phyloP scores from a whole-genome alignment of 2,329 filamentous ascomycete species.

The Zymoseptoria passerinii region DNA sequence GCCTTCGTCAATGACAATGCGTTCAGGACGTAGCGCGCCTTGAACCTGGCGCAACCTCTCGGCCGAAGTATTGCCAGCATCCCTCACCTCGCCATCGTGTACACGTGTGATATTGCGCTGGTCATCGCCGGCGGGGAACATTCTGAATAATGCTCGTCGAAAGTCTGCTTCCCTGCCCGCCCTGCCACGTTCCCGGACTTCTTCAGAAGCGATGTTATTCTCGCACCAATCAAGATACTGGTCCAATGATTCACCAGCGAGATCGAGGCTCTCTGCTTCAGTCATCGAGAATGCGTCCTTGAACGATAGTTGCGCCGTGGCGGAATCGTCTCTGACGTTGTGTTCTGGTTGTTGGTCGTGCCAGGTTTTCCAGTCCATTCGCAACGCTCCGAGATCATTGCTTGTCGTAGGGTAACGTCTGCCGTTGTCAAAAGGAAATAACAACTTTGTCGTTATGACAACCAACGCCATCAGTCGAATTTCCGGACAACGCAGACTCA shows the following conservation, averaged over 20 bases:
- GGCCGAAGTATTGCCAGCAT: slow-evolving; percentile 11
- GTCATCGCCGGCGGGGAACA: slow-evolving; percentile 34
- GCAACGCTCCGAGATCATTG: slow-evolving; percentile 50
- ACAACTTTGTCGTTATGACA: slow-evolving; percentile 67
- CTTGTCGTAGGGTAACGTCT: slow-evolving; percentile 43
- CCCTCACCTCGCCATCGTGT: slow-evolving; percentile 8
- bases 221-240: slow-evolving; percentile 76
- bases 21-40: slow-evolving; percentile 32
- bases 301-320: slow-evolving; percentile 24
- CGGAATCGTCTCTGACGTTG: neutral
- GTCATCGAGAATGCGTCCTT: slow-evolving; percentile 45
- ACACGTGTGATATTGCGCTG: slow-evolving; percentile 3
- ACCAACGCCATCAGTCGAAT: slow-evolving; percentile 62
- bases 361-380: slow-evolving; percentile 70
- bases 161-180: slow-evolving; percentile 32
- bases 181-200: slow-evolving; percentile 28
- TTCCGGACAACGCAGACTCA: slow-evolving; percentile 60
- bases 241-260: slow-evolving; percentile 57
- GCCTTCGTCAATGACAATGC: slow-evolving; percentile 31
- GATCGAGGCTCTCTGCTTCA: slow-evolving; percentile 54
- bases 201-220: slow-evolving; percentile 51
- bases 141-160: slow-evolving; percentile 32
- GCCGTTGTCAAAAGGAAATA: slow-evolving; percentile 63
- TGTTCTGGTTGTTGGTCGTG: slow-evolving; percentile 32
- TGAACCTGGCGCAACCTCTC: slow-evolving; percentile 39